Conservation (phyloP, 495 filamentous ascomycete genomes). For the Podospora comata region DNA sequence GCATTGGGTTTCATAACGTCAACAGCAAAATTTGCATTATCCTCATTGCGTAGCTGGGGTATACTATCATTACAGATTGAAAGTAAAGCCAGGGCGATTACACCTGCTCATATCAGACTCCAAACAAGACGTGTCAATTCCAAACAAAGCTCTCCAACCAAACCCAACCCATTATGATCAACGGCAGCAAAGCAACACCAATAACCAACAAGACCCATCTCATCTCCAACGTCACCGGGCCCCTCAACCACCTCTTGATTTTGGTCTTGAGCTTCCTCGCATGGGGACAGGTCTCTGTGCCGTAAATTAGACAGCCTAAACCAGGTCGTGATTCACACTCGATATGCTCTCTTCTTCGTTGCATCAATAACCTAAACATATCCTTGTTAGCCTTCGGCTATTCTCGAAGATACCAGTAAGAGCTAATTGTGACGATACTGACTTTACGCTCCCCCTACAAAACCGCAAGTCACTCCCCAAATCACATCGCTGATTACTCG, state of each 20-base stretch:
- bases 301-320: conserved; percentile 51
- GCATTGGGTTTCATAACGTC: no score
- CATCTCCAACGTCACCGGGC: neutral
- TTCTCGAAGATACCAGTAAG: neutral
- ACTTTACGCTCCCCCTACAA: conserved; percentile 52
- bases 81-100: no score
- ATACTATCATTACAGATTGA: no score
- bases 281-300: conserved; percentile 43
- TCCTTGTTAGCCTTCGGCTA: neutral
- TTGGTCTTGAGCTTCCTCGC: conserved; percentile 31
- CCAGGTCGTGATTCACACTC: conserved; percentile 53
- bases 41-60: no score
- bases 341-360: conserved; percentile 49
- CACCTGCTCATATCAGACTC: no score
- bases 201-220: neutral
- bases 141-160: neutral
- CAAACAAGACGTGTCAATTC: neutral
- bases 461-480: conserved; percentile 52
- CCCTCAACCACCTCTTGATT: conserved; percentile 37
- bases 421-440: conserved; percentile 14
- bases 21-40: no score
- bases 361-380: conserved; percentile 46
- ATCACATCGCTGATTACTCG: conserved; percentile 47
- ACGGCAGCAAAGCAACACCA: conserved; percentile 19
- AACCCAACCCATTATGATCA: neutral